Conservation (phyloP, 257 asterid genomes). For the Solanum dulcamara region DNA sequence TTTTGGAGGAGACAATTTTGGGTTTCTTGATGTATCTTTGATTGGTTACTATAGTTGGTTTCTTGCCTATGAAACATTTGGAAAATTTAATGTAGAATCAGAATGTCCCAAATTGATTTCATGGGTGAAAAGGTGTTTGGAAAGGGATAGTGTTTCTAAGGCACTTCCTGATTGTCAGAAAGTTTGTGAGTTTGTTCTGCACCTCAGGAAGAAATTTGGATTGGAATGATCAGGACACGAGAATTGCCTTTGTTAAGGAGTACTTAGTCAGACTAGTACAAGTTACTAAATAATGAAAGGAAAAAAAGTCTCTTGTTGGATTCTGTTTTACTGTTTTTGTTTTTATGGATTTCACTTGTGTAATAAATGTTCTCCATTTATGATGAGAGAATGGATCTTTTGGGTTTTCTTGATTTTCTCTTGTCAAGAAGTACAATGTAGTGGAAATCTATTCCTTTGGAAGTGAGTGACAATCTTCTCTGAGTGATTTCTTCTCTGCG, state of each 20-base stretch:
- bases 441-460: background rate
- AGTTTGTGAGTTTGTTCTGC: background rate
- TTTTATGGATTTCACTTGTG: background rate
- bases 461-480: background rate
- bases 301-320: background rate
- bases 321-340: background rate
- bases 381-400: background rate
- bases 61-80: background rate
- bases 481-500: background rate
- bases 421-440: background rate
- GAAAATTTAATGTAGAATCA: background rate
- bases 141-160: constrained; percentile 3
- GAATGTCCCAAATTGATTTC: constrained; percentile 7
- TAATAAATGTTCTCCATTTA: background rate
- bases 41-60: constrained; percentile 4
- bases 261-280: background rate
- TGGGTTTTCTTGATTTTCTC: background rate
- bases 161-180: background rate
- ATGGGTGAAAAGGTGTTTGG: constrained; percentile 8
- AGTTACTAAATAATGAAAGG: fast-evolving
- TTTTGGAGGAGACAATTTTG: constrained; percentile 2
- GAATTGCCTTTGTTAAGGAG: background rate
- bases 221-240: background rate
- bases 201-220: background rate
- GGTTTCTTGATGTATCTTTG: background rate